Base-by-base conservation (phyloP, 2,329 filamentous ascomycete species). In the Plenodomus lindquistii region DNA sequence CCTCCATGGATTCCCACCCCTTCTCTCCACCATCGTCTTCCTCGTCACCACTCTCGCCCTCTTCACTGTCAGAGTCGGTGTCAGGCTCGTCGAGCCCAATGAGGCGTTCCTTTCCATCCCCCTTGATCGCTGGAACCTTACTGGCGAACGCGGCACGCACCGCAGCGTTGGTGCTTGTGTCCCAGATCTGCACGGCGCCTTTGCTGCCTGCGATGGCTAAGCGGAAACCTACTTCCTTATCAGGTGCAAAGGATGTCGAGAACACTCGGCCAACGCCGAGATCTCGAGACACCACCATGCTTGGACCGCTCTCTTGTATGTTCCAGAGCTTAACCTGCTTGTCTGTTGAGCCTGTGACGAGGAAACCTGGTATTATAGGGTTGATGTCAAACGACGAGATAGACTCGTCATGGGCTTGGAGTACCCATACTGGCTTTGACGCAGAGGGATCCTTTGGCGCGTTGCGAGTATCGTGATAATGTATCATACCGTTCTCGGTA, bases 321-420 rank as follows among this genome's bases (percentile, higher is more conserved):
- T 96, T 96, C 94, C 94, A 99, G 48, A 99, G 80, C 80, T 99
- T 99, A 63, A 97, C 91, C 5, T 88, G 89, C 78, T 91, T 93
- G 79, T 99, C 94, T 13, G 89, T 92, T 2, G 91, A 96, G 2
- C 92, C 94, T 0, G 94, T 97, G 13, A 85, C 94, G 74, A 99
- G 83, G 80, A 90, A 97, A 37, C 94, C 94, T 1, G 94, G 93
- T 50, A 99, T 91, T 41, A 86, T 79, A 3, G 86, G 81, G 79
- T 97, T 97, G 75, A 97, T 83, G 72, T 96, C 92, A 71, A 99
- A 97, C 0, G 91, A 86, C 8, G 91, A 96, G 37, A 97, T 82
- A 2, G 90, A 89, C 73, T 93, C 86, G 70, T 97, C 91, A 77
- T 99, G 94, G 15, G 94, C 94, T 76, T 99, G 94, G 43, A 99